A percentile compares a stretch with the other conserved stretches of the same genome.
phyloP scores from a whole-genome alignment of 352 stramenopile species.

The Pelagophyceae sp. region DNA sequence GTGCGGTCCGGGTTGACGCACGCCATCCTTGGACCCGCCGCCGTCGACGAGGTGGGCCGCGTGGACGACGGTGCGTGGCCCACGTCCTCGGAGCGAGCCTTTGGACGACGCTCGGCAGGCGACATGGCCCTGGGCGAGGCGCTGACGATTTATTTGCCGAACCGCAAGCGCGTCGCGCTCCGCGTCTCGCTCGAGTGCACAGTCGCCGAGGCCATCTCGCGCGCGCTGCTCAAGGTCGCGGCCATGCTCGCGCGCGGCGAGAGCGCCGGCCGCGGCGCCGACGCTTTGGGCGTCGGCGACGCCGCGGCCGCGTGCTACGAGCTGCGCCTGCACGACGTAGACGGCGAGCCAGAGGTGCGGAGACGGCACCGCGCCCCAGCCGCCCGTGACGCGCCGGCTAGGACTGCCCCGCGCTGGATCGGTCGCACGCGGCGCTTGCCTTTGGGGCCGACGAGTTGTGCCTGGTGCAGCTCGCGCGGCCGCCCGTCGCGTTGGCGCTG shows the following conservation, averaged over 20 bases:
- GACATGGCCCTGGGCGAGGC: background rate
- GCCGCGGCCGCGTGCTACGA: background rate
- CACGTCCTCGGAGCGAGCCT: too few species aligned
- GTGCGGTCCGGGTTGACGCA: too few species aligned
- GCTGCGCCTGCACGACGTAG: slow-evolving; percentile 21
- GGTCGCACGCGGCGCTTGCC: background rate
- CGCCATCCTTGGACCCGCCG: too few species aligned
- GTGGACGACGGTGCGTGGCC: too few species aligned
- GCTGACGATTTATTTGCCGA: slow-evolving; percentile 18
- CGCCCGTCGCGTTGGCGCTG: slow-evolving; percentile 17
- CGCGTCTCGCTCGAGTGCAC: slow-evolving; percentile 1
- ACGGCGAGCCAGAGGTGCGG: slow-evolving; percentile 25
- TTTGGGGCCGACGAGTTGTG: slow-evolving; percentile 19
- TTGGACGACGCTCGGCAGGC: too few species aligned
- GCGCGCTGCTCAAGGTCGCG: slow-evolving; percentile 2
- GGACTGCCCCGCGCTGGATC: slow-evolving; percentile 23
- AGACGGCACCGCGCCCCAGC: too few species aligned
- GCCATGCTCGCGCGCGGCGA: background rate
- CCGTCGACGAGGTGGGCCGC: too few species aligned
- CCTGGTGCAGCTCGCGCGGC: background rate
- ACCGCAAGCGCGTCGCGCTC: slow-evolving; percentile 13
- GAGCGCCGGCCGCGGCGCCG: background rate
- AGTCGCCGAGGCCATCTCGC: slow-evolving; percentile 20
- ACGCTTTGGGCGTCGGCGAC: background rate
- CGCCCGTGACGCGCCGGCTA: too few species aligned